Percentiles rank a stretch among this genome's conserved stretches.
These are phyloP conservation scores for Solanum chiquidenum DNA, from an alignment of 257 asterid species.

Conservation along the genomic window DNA sequence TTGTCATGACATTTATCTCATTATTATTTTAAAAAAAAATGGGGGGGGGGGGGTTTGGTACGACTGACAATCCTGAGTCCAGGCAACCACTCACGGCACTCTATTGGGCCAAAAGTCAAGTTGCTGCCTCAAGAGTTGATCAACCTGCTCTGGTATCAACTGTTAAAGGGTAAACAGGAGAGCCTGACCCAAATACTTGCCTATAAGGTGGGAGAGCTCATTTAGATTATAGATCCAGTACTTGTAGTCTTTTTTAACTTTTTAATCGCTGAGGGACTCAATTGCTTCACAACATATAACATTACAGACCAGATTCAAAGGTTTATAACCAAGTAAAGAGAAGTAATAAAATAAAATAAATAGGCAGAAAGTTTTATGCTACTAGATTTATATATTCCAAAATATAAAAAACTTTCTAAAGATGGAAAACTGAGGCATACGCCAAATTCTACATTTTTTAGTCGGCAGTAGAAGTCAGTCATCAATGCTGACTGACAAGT, in stretches of 20 bases:
- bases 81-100: not conserved
- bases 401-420: not conserved
- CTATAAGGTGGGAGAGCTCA: not conserved
- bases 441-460: not conserved
- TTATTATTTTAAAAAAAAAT: not conserved
- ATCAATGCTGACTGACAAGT: not conserved
- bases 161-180: not conserved
- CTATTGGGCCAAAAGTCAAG: not conserved
- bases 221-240: not conserved
- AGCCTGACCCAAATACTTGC: not conserved
- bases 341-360: not conserved
- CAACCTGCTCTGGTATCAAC: not conserved
- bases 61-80: not conserved
- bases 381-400: not conserved
- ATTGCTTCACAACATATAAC: not conserved
- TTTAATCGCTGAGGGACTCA: not conserved
- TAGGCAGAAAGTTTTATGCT: not conserved
- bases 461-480: not conserved
- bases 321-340: not conserved
- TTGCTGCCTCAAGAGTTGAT: not conserved
- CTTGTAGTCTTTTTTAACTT: not conserved
- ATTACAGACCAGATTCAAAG: not conserved
- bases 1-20: not conserved
- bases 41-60: no score
- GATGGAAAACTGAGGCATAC: not conserved